Evolutionary conservation across 1,284 basidiomycete species (phyloP).

Genomic region (Sanghuangporus baumii): DNA sequence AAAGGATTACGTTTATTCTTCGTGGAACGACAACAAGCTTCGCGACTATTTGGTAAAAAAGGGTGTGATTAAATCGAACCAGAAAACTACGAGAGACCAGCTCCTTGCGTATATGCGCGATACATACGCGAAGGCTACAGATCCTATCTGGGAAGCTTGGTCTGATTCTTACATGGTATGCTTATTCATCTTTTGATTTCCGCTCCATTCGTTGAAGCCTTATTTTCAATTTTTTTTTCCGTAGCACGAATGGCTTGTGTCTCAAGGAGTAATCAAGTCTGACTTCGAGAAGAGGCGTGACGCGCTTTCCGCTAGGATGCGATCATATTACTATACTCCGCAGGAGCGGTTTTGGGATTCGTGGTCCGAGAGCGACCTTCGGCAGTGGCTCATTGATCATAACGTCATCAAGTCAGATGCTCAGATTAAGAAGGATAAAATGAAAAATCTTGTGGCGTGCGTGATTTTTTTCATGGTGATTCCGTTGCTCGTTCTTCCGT

Average conservation of each 20-base stretch:
- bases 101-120: slow-evolving; percentile 63
- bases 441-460: slow-evolving; percentile 65
- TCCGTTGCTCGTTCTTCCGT: background rate
- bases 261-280: slow-evolving; percentile 64
- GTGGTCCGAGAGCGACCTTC: slow-evolving; percentile 68
- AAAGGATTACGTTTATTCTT: slow-evolving; percentile 83
- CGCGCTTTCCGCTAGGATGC: slow-evolving; percentile 65
- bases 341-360: slow-evolving; percentile 56
- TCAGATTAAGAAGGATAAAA: slow-evolving; percentile 67
- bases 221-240: slow-evolving; percentile 2
- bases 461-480: slow-evolving; percentile 21
- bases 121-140: slow-evolving; percentile 56
- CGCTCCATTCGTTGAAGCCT: background rate
- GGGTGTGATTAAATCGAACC: slow-evolving; percentile 63
- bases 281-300: slow-evolving; percentile 63
- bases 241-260: slow-evolving; percentile 77
- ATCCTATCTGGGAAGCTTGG: slow-evolving; percentile 80
- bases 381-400: slow-evolving; percentile 68
- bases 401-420: slow-evolving; percentile 67
- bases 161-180: slow-evolving; percentile 77
- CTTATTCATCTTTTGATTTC: slow-evolving; percentile 4
- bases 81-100: slow-evolving; percentile 59
- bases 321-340: slow-evolving; percentile 66
- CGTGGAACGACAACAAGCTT: slow-evolving; percentile 78
- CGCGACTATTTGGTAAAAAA: slow-evolving; percentile 70